phyloP scores from a whole-genome alignment of 179 eudicot genomes.

The Actinidia arguta region DNA sequence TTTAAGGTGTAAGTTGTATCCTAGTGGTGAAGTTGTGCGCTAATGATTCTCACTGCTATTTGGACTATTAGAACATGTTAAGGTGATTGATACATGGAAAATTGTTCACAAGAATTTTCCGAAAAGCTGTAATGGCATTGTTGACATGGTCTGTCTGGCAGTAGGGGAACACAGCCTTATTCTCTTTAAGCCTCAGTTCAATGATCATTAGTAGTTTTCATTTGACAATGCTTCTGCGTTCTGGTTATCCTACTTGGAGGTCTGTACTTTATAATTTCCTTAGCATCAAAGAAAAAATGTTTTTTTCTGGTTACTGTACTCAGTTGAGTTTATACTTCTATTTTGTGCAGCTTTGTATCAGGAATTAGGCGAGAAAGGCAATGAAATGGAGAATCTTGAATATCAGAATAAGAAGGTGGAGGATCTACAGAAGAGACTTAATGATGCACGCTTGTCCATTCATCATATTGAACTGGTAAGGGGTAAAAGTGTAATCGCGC shows the following conservation, averaged over 20 bases:
- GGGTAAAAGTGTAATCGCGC: not conserved
- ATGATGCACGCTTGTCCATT: constrained; percentile 68
- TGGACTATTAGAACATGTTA: not conserved
- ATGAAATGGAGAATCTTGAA: constrained; percentile 77
- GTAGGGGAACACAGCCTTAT: not conserved
- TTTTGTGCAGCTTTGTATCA: constrained; percentile 78
- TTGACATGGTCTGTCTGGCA: not conserved
- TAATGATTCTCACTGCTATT: constrained; percentile 10
- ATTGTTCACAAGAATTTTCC: not conserved
- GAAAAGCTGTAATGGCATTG: constrained; percentile 6
- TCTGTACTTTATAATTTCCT: not conserved
- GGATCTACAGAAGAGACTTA: constrained; percentile 78
- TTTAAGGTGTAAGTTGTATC: not conserved
- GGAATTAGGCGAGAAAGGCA: constrained; percentile 77
- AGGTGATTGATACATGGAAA: not conserved
- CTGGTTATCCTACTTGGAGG: not conserved
- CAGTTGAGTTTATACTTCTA: not conserved
- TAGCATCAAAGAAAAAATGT: not conserved
- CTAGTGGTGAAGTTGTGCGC: not conserved
- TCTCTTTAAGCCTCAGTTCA: too few relatives aligned
- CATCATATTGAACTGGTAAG: constrained; percentile 86
- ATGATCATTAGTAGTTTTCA: too few relatives aligned
- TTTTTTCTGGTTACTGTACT: not conserved
- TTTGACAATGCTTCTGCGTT: not conserved
- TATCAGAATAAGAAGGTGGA: constrained; percentile 74